These are phyloP conservation scores for Yamadazyma triangularis DNA, from an alignment of 1,139 yeast species.

Conservation along the genomic window DNA sequence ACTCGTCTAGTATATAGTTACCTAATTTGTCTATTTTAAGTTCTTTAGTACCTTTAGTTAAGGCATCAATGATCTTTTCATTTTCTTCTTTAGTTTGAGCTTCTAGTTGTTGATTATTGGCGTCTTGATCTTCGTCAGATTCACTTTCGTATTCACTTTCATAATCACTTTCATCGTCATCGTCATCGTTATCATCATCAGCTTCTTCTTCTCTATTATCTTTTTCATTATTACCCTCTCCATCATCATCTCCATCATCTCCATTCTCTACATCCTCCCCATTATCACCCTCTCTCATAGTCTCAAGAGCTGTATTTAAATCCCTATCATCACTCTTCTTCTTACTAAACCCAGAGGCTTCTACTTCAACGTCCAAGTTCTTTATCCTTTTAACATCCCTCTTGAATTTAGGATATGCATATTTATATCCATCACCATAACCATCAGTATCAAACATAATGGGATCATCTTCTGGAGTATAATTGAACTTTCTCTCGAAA, in stretches of 20 bases:
- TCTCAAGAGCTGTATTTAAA: constrained; percentile 67
- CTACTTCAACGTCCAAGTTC: constrained; percentile 73
- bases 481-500: constrained; percentile 74
- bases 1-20: constrained; percentile 62
- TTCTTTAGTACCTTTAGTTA: constrained; percentile 54
- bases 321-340: constrained; percentile 48
- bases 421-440: constrained; percentile 70
- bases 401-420: constrained; percentile 75
- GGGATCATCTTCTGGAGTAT: constrained; percentile 58
- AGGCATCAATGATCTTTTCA: constrained; percentile 67
- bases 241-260: constrained; percentile 24
- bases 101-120: constrained; percentile 28
- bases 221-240: constrained; percentile 25
- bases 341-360: constrained; percentile 87
- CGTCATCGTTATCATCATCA: constrained; percentile 23
- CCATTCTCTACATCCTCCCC: constrained; percentile 30
- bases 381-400: constrained; percentile 70
- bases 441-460: constrained; percentile 75
- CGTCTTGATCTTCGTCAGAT: constrained; percentile 35
- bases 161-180: constrained; percentile 24
- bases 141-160: constrained; percentile 30
- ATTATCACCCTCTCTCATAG: constrained; percentile 46
- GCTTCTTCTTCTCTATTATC: constrained; percentile 28
- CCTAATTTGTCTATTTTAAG: constrained; percentile 79
- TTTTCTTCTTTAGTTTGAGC: constrained; percentile 51